Percentiles rank a stretch among this genome's conserved stretches.
phyloP scores from a whole-genome alignment of 768 basidiomycete species.

The Suillus tomentosus region DNA sequence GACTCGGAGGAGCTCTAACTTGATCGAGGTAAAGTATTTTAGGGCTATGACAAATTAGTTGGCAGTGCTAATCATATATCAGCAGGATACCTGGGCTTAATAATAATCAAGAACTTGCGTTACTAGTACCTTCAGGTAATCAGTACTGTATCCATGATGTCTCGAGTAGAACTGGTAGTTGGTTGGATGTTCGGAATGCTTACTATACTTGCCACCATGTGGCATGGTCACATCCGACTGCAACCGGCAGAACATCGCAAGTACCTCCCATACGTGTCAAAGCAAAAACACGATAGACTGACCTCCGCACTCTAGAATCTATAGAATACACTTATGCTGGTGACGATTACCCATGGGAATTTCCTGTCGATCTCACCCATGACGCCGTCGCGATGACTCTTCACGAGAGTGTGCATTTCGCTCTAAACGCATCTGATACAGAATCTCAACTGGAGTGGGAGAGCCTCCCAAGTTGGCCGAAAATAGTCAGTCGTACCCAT shows the following conservation, averaged over 20 bases:
- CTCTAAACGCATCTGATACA: neutral
- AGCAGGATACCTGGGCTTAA: neutral
- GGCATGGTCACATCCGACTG: neutral
- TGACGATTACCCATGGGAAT: neutral
- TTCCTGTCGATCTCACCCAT: neutral
- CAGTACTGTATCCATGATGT: neutral
- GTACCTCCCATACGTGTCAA: neutral
- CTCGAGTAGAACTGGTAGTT: neutral
- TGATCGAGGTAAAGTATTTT: no score
- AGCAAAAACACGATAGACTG: neutral
- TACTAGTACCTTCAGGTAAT: neutral
- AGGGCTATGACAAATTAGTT: neutral
- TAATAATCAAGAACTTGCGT: neutral
- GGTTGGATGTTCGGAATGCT: neutral
- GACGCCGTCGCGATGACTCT: conserved; percentile 14
- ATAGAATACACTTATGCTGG: neutral
- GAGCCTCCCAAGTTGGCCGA: neutral
- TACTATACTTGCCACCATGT: neutral
- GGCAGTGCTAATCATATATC: neutral
- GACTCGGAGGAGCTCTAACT: no score
- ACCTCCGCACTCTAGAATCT: neutral
- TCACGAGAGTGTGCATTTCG: conserved; percentile 5
- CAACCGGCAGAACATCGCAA: neutral
- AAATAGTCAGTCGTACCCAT: neutral
- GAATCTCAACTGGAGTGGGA: neutral